phyloP scores from a whole-genome alignment of 2,329 filamentous ascomycete species.

The Acrodontium crateriforme region DNA sequence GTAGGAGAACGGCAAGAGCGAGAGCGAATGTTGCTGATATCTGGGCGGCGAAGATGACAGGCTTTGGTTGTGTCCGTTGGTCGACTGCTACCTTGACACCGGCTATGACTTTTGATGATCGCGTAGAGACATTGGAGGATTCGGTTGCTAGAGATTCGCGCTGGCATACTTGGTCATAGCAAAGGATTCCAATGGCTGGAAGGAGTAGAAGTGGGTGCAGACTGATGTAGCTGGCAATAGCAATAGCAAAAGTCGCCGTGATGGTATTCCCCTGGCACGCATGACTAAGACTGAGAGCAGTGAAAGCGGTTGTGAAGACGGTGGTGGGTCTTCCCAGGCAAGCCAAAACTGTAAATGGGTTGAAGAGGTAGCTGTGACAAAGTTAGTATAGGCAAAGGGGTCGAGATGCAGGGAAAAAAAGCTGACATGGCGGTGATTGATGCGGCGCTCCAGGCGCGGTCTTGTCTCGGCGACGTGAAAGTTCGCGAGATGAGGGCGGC shows the following conservation, averaged over 20 bases:
- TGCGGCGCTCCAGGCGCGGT: conserved; percentile 59
- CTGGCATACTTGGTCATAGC: conserved; percentile 45
- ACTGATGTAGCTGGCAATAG: conserved; percentile 79
- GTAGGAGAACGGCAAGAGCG: conserved; percentile 49
- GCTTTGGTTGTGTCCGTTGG: conserved; percentile 8
- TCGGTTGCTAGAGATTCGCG: conserved; percentile 2
- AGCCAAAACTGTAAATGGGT: conserved; percentile 82
- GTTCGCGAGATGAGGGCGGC: conserved; percentile 60
- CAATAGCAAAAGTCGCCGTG: conserved; percentile 69
- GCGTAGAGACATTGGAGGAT: background rate
- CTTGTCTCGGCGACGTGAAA: conserved; percentile 65
- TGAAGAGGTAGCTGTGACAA: conserved; percentile 73
- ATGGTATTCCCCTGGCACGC: conserved; percentile 58
- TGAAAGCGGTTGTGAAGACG: conserved; percentile 77
- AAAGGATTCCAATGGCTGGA: conserved; percentile 66
- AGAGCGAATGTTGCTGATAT: conserved; percentile 45
- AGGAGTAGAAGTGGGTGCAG: conserved; percentile 83
- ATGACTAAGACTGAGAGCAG: conserved; percentile 69
- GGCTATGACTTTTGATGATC: background rate
- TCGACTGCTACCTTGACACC: conserved; percentile 9
- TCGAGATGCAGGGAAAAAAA: background rate
- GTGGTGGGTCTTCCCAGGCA: conserved; percentile 82
- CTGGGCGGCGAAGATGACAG: conserved; percentile 17
- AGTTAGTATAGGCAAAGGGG: background rate
- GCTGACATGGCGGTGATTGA: conserved; percentile 66